A percentile compares a stretch with the other conserved stretches of the same genome.
These are phyloP conservation scores for Geranomyces michiganensis DNA, from an alignment of 192 early-diverging fungal species.

Conservation along the genomic window DNA sequence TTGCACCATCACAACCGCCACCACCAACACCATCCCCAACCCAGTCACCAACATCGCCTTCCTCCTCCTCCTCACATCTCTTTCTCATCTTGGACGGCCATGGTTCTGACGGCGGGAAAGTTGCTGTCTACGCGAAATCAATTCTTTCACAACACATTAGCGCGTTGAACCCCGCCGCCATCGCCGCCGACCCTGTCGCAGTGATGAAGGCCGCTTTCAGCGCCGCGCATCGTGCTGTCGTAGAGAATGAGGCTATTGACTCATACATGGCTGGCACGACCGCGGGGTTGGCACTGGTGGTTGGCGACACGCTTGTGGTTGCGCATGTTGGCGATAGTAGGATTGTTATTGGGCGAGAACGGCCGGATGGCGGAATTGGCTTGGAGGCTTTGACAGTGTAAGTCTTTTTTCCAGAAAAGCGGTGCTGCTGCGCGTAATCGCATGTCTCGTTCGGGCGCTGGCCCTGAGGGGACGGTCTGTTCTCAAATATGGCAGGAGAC, in stretches of 20 bases:
- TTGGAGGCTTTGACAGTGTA: conserved; percentile 45
- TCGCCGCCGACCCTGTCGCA: conserved; percentile 31
- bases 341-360: conserved; percentile 37
- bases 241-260: conserved; percentile 43
- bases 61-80: conserved; percentile 19
- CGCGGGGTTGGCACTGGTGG: conserved; percentile 38
- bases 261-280: conserved; percentile 60
- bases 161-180: conserved; percentile 14
- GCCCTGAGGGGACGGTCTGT: no score
- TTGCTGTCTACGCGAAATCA: conserved; percentile 32
- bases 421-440: no score
- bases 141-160: conserved; percentile 36
- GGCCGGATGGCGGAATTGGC: conserved; percentile 1
- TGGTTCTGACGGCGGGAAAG: conserved; percentile 51
- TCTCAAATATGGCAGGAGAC: no score
- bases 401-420: no score
- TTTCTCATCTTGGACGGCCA: conserved; percentile 62
- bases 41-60: neutral
- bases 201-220: conserved; percentile 39
- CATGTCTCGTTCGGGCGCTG: no score
- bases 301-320: conserved; percentile 39
- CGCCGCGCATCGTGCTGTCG: conserved; percentile 38
- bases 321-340: conserved; percentile 54
- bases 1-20: conserved; percentile 23
- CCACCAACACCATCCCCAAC: no score